A percentile compares a stretch with the other conserved stretches of the same genome.
These are phyloP conservation scores for Typha latifolia DNA, from an alignment of 176 grass and related monocot species.

Conservation along the genomic window DNA sequence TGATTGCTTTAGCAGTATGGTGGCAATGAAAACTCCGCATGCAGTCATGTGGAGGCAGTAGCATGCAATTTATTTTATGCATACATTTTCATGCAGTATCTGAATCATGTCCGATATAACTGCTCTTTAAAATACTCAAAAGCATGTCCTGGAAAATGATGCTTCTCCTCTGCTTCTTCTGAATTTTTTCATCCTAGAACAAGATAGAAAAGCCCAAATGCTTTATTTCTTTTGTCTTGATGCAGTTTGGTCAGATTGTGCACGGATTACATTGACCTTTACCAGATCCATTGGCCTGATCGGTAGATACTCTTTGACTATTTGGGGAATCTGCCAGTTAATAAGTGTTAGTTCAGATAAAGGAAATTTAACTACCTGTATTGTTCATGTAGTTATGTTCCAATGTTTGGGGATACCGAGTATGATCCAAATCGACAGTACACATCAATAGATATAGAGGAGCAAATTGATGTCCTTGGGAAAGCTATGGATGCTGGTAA, in stretches of 20 bases:
- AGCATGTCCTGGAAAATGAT: no score
- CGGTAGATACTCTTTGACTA: conserved; percentile 38
- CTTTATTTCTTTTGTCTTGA: conserved; percentile 6
- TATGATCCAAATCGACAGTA: conserved; percentile 59
- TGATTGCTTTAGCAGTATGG: no score
- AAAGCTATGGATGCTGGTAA: conserved; percentile 61
- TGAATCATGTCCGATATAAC: no score
- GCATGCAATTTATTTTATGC: no score
- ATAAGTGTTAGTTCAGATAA: background rate
- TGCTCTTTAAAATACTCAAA: no score
- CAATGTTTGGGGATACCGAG: conserved; percentile 92
- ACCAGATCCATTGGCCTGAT: conserved; percentile 98
- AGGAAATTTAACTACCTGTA: background rate
- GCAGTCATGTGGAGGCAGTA: no score
- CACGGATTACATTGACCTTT: conserved; percentile 86
- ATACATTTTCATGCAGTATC: no score
- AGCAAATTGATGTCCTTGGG: conserved; percentile 70
- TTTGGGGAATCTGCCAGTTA: background rate
- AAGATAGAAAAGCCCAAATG: background rate
- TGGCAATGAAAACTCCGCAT: no score
- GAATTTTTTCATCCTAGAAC: no score
- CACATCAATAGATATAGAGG: conserved; percentile 46
- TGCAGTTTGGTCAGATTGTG: conserved; percentile 49
- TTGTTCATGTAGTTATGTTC: conserved; percentile 46
- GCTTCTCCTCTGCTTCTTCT: no score